Evolutionary conservation across 495 filamentous ascomycete species (phyloP), one percentile per base, ranked within the genome.

Genomic region (Hypoxylon fragiforme): DNA sequence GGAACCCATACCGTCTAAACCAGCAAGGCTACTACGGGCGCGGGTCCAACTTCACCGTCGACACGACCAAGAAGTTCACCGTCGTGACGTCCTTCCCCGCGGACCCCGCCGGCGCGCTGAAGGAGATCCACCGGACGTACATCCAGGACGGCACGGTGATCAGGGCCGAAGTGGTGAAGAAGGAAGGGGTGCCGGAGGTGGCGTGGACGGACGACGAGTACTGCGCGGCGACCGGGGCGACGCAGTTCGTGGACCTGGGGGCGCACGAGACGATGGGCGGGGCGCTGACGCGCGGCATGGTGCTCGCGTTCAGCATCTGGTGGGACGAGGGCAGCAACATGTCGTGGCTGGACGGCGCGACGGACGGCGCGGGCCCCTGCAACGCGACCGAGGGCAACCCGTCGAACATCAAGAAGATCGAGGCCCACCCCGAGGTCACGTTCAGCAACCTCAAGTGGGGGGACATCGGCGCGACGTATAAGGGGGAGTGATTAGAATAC

Each of bases 71-170:
- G 35, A 72, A 74, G 3, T 84, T 88, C 60, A 88, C 84, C 1
- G 83, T 88, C 31, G 78, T 86, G 18, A 88, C 85, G 1, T 84
- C 86, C 63, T 89, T 88, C 70, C 55, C 81, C 4, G 81, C 82
- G 21, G 70, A 67, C 49, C 76, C 77, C 43, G 63, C 68, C 28
- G 81, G 82, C 11, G 60, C 64, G 3, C 70, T 88, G 16, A 66
- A 41, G 35, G 77, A 84, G 62, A 86, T 88, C 65, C 70, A 73
- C 9, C 76, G 86, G 3, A 40, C 82, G 11, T 90, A 88, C 68
- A 67, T 85, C 13, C 85, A 87, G 62, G 65, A 77, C 54, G 83
- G 81, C 7, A 73, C 71, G 32, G 75, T 83, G 6, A 82, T 86
- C 53, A 59, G 65, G 41, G 57, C 69, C 15, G 60, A 65, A 7